A percentile compares a stretch with the other conserved stretches of the same genome.
Evolutionary conservation across 73 alveolate species (phyloP).

Genomic region (Stentor coeruleus): DNA sequence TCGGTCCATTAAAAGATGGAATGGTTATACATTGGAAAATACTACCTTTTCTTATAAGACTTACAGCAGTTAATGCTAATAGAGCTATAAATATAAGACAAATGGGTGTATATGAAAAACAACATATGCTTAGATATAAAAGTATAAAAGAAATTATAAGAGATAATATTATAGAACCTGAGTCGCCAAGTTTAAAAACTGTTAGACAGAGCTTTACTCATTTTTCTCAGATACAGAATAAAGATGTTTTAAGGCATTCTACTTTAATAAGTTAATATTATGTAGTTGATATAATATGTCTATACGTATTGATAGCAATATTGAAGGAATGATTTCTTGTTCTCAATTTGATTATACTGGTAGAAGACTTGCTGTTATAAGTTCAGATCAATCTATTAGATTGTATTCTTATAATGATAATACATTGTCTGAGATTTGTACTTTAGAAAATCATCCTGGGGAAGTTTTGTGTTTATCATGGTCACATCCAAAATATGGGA

Average conservation of each 20-base stretch:
- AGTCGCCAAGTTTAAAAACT: no score
- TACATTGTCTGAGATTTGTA: neutral
- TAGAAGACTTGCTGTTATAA: slow-evolving; percentile 38
- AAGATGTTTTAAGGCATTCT: no score
- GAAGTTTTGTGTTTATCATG: slow-evolving; percentile 71
- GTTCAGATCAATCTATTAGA: slow-evolving; percentile 21
- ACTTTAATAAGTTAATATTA: no score
- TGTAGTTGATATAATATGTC: neutral
- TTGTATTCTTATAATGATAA: slow-evolving; percentile 31
- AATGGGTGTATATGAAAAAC: neutral
- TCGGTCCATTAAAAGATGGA: slow-evolving; percentile 28
- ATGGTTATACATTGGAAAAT: slow-evolving; percentile 16
- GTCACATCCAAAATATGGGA: slow-evolving; percentile 84
- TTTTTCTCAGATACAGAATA: no score
- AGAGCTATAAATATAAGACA: neutral
- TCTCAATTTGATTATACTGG: slow-evolving; percentile 62
- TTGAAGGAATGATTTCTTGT: slow-evolving; percentile 44
- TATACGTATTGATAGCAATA: slow-evolving; percentile 35
- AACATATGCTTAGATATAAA: neutral
- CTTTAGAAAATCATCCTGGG: slow-evolving; percentile 49
- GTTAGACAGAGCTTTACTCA: no score
- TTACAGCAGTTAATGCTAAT: slow-evolving; percentile 3
- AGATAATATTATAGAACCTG: neutral
- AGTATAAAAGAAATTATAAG: neutral
- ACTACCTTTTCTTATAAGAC: neutral